phyloP scores from a whole-genome alignment of 2,329 filamentous ascomycete species.

The Neoascochyta sp. region DNA sequence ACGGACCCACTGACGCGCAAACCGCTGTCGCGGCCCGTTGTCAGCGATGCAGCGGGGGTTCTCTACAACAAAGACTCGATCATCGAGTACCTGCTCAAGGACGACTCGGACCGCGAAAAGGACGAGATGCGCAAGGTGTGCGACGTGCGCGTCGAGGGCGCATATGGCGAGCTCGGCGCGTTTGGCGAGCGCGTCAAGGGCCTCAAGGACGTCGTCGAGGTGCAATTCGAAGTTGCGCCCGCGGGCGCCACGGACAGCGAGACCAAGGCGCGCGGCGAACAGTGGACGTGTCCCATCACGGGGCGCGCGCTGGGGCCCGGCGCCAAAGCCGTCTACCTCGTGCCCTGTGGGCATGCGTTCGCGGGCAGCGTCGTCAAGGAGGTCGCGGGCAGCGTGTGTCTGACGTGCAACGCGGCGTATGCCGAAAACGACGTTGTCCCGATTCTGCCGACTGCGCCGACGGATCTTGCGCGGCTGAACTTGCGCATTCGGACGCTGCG shows the following conservation, averaged over 20 bases:
- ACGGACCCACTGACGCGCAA: slow-evolving; percentile 83
- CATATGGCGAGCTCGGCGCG: slow-evolving; percentile 45
- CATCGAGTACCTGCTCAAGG: slow-evolving; percentile 62
- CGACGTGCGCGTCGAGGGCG: slow-evolving; percentile 55
- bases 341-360: slow-evolving; percentile 95
- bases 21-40: slow-evolving; percentile 68
- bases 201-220: slow-evolving; percentile 79
- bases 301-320: slow-evolving; percentile 77
- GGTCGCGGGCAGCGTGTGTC: slow-evolving; percentile 62
- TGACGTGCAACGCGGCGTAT: slow-evolving; percentile 73
- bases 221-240: slow-evolving; percentile 62
- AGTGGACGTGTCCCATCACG: slow-evolving; percentile 82
- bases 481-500: slow-evolving; percentile 66
- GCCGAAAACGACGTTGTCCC: slow-evolving; percentile 73
- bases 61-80: slow-evolving; percentile 95
- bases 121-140: slow-evolving; percentile 50
- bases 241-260: slow-evolving; percentile 40
- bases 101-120: slow-evolving; percentile 56
- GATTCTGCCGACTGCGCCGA: slow-evolving; percentile 68
- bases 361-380: slow-evolving; percentile 80
- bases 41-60: slow-evolving; percentile 78
- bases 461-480: slow-evolving; percentile 66
- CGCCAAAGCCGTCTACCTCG: slow-evolving; percentile 79
- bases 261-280: slow-evolving; percentile 50
- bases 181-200: slow-evolving; percentile 66